These are phyloP conservation scores for Corinectria fuckeliana DNA, from an alignment of 2,329 filamentous ascomycete genomes.

Conservation along the genomic window DNA sequence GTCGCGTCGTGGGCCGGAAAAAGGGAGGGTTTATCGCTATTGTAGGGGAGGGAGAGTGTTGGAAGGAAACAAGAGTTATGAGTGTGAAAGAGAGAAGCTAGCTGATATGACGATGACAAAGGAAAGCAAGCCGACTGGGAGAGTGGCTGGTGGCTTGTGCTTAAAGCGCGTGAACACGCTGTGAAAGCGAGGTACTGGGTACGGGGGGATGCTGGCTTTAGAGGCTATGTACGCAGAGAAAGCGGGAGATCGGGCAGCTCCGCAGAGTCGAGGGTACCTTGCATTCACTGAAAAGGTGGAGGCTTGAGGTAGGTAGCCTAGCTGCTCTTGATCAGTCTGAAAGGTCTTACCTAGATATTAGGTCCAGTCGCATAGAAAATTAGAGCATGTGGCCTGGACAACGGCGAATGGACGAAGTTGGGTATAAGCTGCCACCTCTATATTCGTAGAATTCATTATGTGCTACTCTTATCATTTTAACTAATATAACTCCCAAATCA, in stretches of 20 bases:
- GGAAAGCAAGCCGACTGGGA: slow-evolving; percentile 19
- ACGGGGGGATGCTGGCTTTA: neutral
- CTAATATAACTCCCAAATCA: too few species aligned
- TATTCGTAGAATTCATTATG: neutral
- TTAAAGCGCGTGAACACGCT: neutral
- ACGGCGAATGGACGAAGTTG: too few species aligned
- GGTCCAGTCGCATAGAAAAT: too few species aligned
- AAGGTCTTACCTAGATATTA: too few species aligned
- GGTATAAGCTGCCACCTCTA: neutral
- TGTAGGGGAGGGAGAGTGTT: slow-evolving; percentile 24
- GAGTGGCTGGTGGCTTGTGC: slow-evolving; percentile 28
- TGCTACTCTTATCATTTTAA: too few species aligned
- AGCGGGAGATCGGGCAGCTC: neutral
- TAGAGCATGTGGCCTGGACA: too few species aligned
- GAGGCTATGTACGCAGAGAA: neutral
- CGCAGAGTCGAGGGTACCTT: neutral
- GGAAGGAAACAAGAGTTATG: slow-evolving; percentile 11
- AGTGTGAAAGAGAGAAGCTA: slow-evolving; percentile 1
- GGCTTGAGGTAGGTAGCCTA: neutral
- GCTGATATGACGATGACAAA: slow-evolving; percentile 39
- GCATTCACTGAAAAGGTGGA: neutral
- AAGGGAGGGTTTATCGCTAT: slow-evolving; percentile 18
- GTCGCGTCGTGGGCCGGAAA: neutral
- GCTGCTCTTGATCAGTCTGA: too few species aligned
- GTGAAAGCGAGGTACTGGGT: neutral